Evolutionary conservation across 140 eudicot genomes (phyloP), one percentile per base, ranked within the genome.

Genomic region (Eryngium alpinum): DNA sequence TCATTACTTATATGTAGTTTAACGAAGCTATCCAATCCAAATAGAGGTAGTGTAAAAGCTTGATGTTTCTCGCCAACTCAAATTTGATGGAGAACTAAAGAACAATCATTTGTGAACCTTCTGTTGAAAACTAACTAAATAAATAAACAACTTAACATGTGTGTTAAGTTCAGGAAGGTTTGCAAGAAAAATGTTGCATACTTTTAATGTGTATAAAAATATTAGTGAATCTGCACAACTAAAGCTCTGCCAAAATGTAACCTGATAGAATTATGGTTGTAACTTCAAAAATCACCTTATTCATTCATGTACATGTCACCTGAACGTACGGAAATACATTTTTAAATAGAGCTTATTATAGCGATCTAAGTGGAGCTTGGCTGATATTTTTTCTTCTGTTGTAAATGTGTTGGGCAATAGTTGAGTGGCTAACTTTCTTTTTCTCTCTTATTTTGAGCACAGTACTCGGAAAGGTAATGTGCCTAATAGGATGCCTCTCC

Each of bases 401-500:
- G n/a, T 9, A 29, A 22, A 10, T 74, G n/a, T 74, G 46, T 17
- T n/a, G 22, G 34, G 15, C 62, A 31, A n/a, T 71, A 43, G 79
- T 67, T 82, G 79, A 84, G 81, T 60, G 65, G 80, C 33, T 59
- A 18, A 28, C 65, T 0, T 62, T 60, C 69, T 12, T 15, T 28
- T 38, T 62, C 62, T 50, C n/a, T 80, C 66, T 32, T 62, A 27
- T 66, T 5, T 38, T 21, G 25, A 65, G 22, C 75, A 75, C 91
- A 96, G 99, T 75, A 78, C 87, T 53, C 89, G 87, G 56, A 86
- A 86, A 75, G 97, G 98, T 65, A 90, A 87, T 79, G 80, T 91
- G 84, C 90, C 94, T 34, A 72, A 81, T 38, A 83, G 94, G 85
- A 78, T 91, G 38, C 90, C 99, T 38, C 97, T 93, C 69, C 98